Percentiles rank a stretch among this genome's conserved stretches.
Evolutionary conservation across 345 rosid species (phyloP).

Genomic region (sweet orange (Citrus sinensis)): DVS_A1.0 CM039167.1:3463501-3464000

Average conservation of each 20-base stretch:
- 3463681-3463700: slow-evolving; percentile 41
- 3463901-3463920: slow-evolving; percentile 98
- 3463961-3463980: slow-evolving; percentile 98
- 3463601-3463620: neutral
- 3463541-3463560: neutral
- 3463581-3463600: neutral
- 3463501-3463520: neutral
- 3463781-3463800: slow-evolving; percentile 53
- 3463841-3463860: slow-evolving; percentile 92
- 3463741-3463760: slow-evolving; percentile 91
- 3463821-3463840: slow-evolving; percentile 85
- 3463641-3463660: neutral
- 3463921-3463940: slow-evolving; percentile 92
- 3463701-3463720: slow-evolving; percentile 54
- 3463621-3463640: neutral
- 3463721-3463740: slow-evolving; percentile 87
- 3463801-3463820: slow-evolving; percentile 68
- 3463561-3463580: neutral
- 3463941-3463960: slow-evolving; percentile 89
- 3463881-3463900: slow-evolving; percentile 91
- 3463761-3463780: slow-evolving; percentile 55
- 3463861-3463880: slow-evolving; percentile 88
- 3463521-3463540: neutral
- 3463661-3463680: neutral
- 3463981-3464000: slow-evolving; percentile 69